Conservation (phyloP, 2,329 filamentous ascomycete species). For the Chaetomium sp. region DNA sequence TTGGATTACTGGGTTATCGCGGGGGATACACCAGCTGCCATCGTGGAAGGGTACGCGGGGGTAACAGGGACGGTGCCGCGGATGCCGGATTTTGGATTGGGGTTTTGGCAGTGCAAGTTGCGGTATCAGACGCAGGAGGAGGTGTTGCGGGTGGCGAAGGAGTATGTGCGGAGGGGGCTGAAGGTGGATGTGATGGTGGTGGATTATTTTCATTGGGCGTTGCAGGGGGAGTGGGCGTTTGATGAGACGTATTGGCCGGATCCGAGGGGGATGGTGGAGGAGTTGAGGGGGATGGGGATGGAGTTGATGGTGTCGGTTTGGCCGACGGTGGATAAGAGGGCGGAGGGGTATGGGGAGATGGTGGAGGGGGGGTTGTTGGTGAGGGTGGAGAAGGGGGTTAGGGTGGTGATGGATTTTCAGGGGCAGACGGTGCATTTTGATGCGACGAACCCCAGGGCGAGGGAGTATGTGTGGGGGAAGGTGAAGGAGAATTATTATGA, state of each 20-base stretch:
- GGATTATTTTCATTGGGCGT: slow-evolving; percentile 5
- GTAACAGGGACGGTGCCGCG: slow-evolving; percentile 1
- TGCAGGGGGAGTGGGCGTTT: slow-evolving; percentile 5
- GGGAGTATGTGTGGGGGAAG: slow-evolving; percentile 5
- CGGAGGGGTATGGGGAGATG: slow-evolving; percentile 9
- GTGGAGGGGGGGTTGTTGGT: background rate
- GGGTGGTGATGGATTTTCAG: slow-evolving; percentile 5
- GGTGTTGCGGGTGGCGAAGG: background rate
- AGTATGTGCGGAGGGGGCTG: slow-evolving; percentile 1
- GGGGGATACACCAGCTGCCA: background rate
- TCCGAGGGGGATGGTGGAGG: slow-evolving; percentile 5
- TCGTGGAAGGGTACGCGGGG: slow-evolving; percentile 2
- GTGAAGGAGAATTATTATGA: slow-evolving; percentile 5
- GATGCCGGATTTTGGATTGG: slow-evolving; percentile 6
- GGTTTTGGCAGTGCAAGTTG: slow-evolving; percentile 10
- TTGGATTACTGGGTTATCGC: slow-evolving; percentile 9
- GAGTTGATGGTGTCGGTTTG: slow-evolving; percentile 11
- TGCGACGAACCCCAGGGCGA: slow-evolving; percentile 1
- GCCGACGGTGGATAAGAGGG: slow-evolving; percentile 9
- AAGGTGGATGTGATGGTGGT: slow-evolving; percentile 4
- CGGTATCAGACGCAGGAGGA: slow-evolving; percentile 12
- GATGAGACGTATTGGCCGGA: slow-evolving; percentile 8
- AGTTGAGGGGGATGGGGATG: slow-evolving; percentile 1
- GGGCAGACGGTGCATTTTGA: slow-evolving; percentile 7
- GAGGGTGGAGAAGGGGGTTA: background rate